Evolutionary conservation across 768 basidiomycete genomes (phyloP), one percentile per base, ranked within the genome.

Genomic region (Cystobasidium tubakii): DNA sequence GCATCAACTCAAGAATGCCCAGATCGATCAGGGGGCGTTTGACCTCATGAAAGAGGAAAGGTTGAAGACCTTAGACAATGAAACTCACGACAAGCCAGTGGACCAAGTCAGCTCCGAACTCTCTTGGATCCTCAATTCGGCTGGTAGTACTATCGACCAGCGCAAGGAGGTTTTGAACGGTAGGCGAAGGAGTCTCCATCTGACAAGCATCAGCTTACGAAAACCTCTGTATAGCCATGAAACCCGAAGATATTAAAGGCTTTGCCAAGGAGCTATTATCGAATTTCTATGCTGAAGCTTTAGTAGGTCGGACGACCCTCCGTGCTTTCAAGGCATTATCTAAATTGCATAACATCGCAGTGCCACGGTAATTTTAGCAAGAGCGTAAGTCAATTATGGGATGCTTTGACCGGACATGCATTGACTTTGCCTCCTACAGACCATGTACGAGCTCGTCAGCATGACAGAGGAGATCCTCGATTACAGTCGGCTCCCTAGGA

Each of bases 41-140:
- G 85, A 84, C 42, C 86, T 93, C 39, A 87, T 91, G 81, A 90
- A 88, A 79, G 90, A 95, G 81, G 91, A 96, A 77, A 87, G 87
- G 69, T 81, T 96, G 36, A 82, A 83, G 23, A 88, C 90, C 77
- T 81, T 97, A 19, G 82, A 86, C 57, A 83, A 90, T 92, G 79
- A 78, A 89, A 29, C 36, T 17, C 66, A 53, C 46, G 10, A 7
- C 21, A 34, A 31, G 12, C 66, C 44, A 4, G 25, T 65, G 12
- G 1, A 25, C 10, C 63, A 65, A 29, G 63, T 23, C 7, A 19
- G 21, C 7, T 25, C 15, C 21, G 63, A 65, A 27, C 15, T 65
- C 7, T 6, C 12, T 33, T 65, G 63, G 63, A 42, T 65, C 15
- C 31, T 43, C 6, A 36, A 36, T 7, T 27, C 25, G 17, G 34